phyloP scores from a whole-genome alignment of 108 stramenopile genomes.

The Nitzschia inconspicua region DNA sequence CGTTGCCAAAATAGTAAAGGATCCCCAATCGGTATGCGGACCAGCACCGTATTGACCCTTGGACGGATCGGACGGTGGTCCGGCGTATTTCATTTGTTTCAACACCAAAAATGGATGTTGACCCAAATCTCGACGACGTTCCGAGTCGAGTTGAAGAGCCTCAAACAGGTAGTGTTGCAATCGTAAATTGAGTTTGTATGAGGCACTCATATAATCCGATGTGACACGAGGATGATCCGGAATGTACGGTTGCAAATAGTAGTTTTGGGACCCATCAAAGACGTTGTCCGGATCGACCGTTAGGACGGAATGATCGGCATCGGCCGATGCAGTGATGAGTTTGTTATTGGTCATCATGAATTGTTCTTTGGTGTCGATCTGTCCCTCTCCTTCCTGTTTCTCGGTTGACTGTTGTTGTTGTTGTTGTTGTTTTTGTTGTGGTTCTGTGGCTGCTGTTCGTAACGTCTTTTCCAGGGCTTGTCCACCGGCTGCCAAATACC shows the following conservation, averaged over 20 bases:
- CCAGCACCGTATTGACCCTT: conserved; percentile 13
- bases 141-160: neutral
- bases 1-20: conserved; percentile 16
- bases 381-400: too few species aligned
- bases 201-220: neutral
- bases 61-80: conserved; percentile 5
- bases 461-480: neutral
- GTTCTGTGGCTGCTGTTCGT: neutral
- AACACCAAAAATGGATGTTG: conserved; percentile 11
- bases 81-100: conserved; percentile 21
- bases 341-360: conserved; percentile 18
- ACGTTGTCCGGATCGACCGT: conserved; percentile 11
- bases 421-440: neutral
- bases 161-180: conserved; percentile 13
- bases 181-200: conserved; percentile 9
- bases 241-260: neutral
- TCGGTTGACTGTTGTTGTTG: too few species aligned
- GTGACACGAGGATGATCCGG: conserved; percentile 5
- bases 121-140: neutral
- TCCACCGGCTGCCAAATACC: conserved; percentile 1
- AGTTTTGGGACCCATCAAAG: conserved; percentile 13
- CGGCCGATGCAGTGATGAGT: conserved; percentile 4
- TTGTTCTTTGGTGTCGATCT: conserved; percentile 13
- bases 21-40: conserved; percentile 18
- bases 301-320: neutral